Base-by-base conservation (phyloP, 331 rosid genomes). In the Acacia concinna region DNA sequence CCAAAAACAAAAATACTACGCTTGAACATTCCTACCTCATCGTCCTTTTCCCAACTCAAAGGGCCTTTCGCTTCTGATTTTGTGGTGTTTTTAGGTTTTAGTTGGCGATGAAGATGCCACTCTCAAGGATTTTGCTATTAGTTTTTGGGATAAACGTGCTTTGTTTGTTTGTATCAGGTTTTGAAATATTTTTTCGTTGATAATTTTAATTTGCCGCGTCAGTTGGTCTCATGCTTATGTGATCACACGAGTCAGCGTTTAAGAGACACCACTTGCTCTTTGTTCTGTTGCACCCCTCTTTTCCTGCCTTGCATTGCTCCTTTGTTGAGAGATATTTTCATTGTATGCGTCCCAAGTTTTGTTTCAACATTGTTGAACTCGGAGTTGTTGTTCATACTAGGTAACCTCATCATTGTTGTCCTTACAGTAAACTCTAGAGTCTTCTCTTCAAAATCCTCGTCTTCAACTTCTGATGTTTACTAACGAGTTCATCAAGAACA, bases 381-480 rank as follows among this genome's bases (percentile, higher is more conserved):
- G 84, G 86, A 78, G 52, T 86, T 66, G 67, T 85, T 81, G 43
- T 90, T 88, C 83, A 78, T 90, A 40, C 34, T 88, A 21, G 92
- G 91, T 5, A 88, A 88, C 72, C 84, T 90, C 52, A 90, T 86
- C 38, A 84, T 90, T 49, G 65, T 78, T 67, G 76, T 83, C 67
- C 94, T 90, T 30, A 25, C 85, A 31, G 85, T 88, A 73, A 81
- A 86, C 49, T 83, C 84, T 27, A 86, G 84, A 74, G 30, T 81
- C 65, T 78, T 83, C 17, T 81, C 87, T 4, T 78, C 86, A 30
- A 7, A 51, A 52, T 35, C 85, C 28, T 25, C 74, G 0, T 73
- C 79, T 8, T 27, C 46, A 66, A 17, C 78, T 6, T 38, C 23
- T 66, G 79, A 81, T 66, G 81, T 62, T 82, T 73, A 75, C 47